Percentiles rank a stretch among this genome's conserved stretches.
These are phyloP conservation scores for Copromyces sp. DNA, from an alignment of 495 filamentous ascomycete species.

Conservation along the genomic window DNA sequence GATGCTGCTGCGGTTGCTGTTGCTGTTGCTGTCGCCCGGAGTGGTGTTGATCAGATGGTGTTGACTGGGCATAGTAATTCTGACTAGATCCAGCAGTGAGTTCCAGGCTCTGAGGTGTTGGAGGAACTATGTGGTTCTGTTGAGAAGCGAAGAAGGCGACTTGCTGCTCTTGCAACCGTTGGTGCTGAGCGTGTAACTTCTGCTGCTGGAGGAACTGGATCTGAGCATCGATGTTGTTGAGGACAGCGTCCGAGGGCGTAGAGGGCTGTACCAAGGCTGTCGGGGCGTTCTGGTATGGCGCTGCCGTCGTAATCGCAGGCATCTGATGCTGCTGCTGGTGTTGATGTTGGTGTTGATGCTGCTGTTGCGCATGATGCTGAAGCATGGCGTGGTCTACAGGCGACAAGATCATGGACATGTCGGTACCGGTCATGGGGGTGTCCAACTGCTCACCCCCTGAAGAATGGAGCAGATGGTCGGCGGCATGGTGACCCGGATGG, in stretches of 20 bases:
- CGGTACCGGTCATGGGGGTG: slow-evolving; percentile 39
- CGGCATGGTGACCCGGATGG: not conserved
- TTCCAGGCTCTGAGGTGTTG: slow-evolving; percentile 88
- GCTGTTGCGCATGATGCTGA: not conserved
- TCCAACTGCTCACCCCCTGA: slow-evolving; percentile 35
- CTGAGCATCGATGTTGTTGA: slow-evolving; percentile 45
- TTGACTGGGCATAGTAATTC: slow-evolving; percentile 36
- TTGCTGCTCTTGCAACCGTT: slow-evolving; percentile 48
- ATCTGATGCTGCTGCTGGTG: slow-evolving; percentile 30
- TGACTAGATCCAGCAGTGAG: slow-evolving; percentile 58
- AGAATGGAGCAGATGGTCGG: slow-evolving; percentile 26
- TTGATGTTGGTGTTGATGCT: not conserved
- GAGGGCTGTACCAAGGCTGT: slow-evolving; percentile 34
- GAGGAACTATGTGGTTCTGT: slow-evolving; percentile 61
- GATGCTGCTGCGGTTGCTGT: slow-evolving; percentile 40
- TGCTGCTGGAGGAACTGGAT: slow-evolving; percentile 57
- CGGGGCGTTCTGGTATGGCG: slow-evolving; percentile 30
- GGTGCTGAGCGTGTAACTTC: slow-evolving; percentile 40
- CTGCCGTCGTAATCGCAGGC: slow-evolving; percentile 33
- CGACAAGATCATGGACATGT: slow-evolving; percentile 30
- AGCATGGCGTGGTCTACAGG: slow-evolving; percentile 22
- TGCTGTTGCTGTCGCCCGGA: slow-evolving; percentile 42
- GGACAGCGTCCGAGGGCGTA: slow-evolving; percentile 32
- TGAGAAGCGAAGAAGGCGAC: slow-evolving; percentile 42
- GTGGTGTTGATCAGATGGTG: slow-evolving; percentile 47